Base-by-base conservation (phyloP, 73 alveolate genomes). In the Tetrahymena elliotti region DNA sequence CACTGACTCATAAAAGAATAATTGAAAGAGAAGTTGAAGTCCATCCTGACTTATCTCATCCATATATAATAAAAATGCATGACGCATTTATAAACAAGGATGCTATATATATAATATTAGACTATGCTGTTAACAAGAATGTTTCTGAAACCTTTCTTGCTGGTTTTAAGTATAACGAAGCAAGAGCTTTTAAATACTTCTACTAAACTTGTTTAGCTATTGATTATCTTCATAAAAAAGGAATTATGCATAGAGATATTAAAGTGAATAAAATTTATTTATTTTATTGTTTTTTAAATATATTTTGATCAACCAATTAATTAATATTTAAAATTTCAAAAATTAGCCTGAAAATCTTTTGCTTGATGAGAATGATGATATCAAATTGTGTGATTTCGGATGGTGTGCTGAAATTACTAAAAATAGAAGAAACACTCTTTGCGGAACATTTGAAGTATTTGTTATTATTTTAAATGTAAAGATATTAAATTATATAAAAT, bases 291-390 rank as follows among this genome's bases (percentile, higher is more conserved):
- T 12, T 13, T 47, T 1, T 15, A 8, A 47, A 47, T 47, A 68
- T 24, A 24, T 18, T 4, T 22, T 52, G 31, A 27, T 68, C 16
- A 24, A 68, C n/a, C 22, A 16, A 40, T 10, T 40, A 10, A 40
- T 40, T 40, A 10, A 40, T 15, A 10, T 8, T 40, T 40, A 40
- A 10, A 10, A 10, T 40, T 40, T 8, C 54, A 40, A 40, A 18
- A 68, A 27, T 18, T 68, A 96, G 53, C 99, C 99, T 20, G 99
- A 97, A 93, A 97, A 97, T 92, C 54, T 97, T 41, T 94, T 97
- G 52, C 93, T 97, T 93, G 96, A 93, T 35, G 97, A 94, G 52
- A 93, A 96, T 93, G 93, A 83, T 94, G 94, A 96, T 83, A 84
- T 96, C 15, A 94, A 94, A 95, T 53, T 97, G 83, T 94, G 96